Conservation (phyloP, 306 rosid genomes). For the Cucumis sativus region Cucumber_9930_V3 NC_026657.2:38575001-38575500, state of each 20-base stretch:
- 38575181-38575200: not conserved
- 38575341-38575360: not conserved
- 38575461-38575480: not conserved
- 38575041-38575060: not conserved
- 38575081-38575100: not conserved
- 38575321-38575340: not conserved
- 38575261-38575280: not conserved
- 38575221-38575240: not conserved
- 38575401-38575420: not conserved
- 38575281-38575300: not conserved
- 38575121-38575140: not conserved
- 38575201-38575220: not conserved
- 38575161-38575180: slow-evolving; percentile 10
- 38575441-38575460: not conserved
- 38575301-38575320: not conserved
- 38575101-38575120: not conserved
- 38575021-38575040: not conserved
- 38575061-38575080: not conserved
- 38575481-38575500: not conserved
- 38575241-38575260: not conserved
- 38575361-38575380: not conserved
- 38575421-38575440: not conserved
- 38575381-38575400: not conserved
- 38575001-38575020: not conserved
- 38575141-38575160: not conserved